Conservation (phyloP, 371 early-diverging fungal genomes). For the Mortierella sp. region DNA sequence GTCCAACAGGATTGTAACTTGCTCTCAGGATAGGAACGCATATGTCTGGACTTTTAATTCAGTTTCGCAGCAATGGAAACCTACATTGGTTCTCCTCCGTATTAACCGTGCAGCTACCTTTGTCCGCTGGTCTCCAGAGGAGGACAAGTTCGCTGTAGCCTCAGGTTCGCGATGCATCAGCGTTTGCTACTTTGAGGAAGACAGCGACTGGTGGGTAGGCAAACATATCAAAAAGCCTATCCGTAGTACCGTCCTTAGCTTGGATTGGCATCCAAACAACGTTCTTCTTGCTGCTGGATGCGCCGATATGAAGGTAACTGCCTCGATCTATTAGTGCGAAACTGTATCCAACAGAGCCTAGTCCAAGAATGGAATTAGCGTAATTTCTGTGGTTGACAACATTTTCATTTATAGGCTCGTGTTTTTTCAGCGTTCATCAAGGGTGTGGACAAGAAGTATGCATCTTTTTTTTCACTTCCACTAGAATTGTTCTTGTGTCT, state of each 20-base stretch:
- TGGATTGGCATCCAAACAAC: slow-evolving; percentile 98
- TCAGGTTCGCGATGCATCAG: slow-evolving; percentile 92
- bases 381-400: background rate
- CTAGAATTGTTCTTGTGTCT: too few relatives aligned
- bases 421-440: slow-evolving; percentile 97
- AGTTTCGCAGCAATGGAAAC: slow-evolving; percentile 81
- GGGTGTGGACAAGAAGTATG: slow-evolving; percentile 91
- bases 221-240: slow-evolving; percentile 97
- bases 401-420: slow-evolving; percentile 74
- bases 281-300: slow-evolving; percentile 94
- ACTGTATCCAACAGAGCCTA: background rate
- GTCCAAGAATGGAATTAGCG: background rate
- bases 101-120: slow-evolving; percentile 97
- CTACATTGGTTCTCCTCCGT: slow-evolving; percentile 93
- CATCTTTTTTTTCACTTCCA: background rate
- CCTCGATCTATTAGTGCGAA: background rate
- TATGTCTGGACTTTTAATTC: slow-evolving; percentile 95
- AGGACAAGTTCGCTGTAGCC: slow-evolving; percentile 98
- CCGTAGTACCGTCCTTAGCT: slow-evolving; percentile 87
- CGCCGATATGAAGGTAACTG: slow-evolving; percentile 89
- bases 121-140: slow-evolving; percentile 96
- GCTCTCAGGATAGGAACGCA: slow-evolving; percentile 98
- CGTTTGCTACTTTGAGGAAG: slow-evolving; percentile 96
- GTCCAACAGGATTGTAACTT: slow-evolving; percentile 95
- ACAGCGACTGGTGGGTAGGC: slow-evolving; percentile 96